phyloP scores from a whole-genome alignment of 805 yeast genomes.

The Saccharomycopsis guyanensis region DNA sequence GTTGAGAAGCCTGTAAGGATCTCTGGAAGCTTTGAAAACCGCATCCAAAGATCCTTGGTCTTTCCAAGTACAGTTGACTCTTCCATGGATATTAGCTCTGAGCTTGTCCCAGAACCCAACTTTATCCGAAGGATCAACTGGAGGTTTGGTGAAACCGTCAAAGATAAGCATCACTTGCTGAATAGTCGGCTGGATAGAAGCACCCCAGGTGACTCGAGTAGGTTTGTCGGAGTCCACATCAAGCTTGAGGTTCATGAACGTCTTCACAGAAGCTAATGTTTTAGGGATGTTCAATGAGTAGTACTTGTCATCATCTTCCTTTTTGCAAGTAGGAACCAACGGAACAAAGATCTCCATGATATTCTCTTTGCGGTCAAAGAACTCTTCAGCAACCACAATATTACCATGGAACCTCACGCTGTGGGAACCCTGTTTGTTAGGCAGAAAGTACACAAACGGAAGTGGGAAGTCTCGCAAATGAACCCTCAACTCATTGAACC shows the following conservation, averaged over 20 bases:
- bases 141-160: constrained; percentile 84
- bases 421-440: constrained; percentile 36
- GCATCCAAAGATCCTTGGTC: constrained; percentile 47
- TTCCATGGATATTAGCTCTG: constrained; percentile 69
- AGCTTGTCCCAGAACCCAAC: constrained; percentile 93
- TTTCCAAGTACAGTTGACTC: constrained; percentile 43
- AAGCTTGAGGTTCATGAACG: constrained; percentile 54
- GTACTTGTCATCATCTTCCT: constrained; percentile 33
- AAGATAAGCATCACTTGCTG: constrained; percentile 71
- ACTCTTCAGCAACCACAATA: constrained; percentile 60
- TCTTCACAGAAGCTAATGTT: constrained; percentile 68
- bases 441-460: constrained; percentile 64
- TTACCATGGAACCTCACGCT: constrained; percentile 45
- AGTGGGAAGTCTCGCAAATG: constrained; percentile 82
- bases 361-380: constrained; percentile 41
- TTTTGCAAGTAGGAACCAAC: constrained; percentile 39
- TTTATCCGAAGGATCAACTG: constrained; percentile 75
- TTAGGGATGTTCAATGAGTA: constrained; percentile 62
- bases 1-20: constrained; percentile 69
- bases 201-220: constrained; percentile 75
- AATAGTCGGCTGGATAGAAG: constrained; percentile 74
- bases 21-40: constrained; percentile 64
- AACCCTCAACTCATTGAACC: constrained; percentile 52
- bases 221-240: constrained; percentile 48
- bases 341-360: constrained; percentile 58